A percentile compares a stretch with the other conserved stretches of the same genome.
Evolutionary conservation across 495 filamentous ascomycete species (phyloP).

Genomic region (Aspergillus biplanus): DNA sequence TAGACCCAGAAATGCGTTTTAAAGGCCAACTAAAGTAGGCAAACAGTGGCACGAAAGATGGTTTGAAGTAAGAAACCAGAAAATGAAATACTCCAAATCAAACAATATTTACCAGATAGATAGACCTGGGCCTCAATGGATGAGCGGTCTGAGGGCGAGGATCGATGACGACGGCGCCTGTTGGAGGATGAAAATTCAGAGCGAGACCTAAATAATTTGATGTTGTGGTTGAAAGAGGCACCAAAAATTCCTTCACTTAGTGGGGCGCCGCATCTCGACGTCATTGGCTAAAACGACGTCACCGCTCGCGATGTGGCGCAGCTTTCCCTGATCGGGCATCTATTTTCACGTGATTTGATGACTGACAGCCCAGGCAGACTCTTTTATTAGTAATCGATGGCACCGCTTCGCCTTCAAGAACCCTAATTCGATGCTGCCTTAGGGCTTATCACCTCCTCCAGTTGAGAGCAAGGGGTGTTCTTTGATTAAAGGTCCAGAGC

Average conservation of each 20-base stretch:
- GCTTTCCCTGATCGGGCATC: constrained; percentile 32
- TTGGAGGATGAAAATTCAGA: constrained; percentile 7
- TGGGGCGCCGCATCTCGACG: constrained; percentile 26
- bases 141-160: constrained; percentile 5
- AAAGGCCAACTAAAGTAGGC: background rate
- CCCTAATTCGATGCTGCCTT: too few relatives aligned
- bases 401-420: too few relatives aligned
- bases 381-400: constrained; percentile 7
- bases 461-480: too few relatives aligned
- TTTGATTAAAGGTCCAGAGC: too few relatives aligned
- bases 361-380: constrained; percentile 24
- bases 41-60: constrained; percentile 1
- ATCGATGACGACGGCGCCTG: background rate
- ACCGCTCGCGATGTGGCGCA: constrained; percentile 32
- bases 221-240: constrained; percentile 16
- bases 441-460: too few relatives aligned
- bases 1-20: constrained; percentile 24
- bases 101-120: constrained; percentile 7
- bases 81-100: background rate
- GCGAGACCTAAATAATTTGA: constrained; percentile 12
- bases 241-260: constrained; percentile 38
- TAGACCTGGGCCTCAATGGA: background rate
- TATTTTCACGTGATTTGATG: constrained; percentile 26
- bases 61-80: background rate
- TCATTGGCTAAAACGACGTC: constrained; percentile 43